phyloP scores from a whole-genome alignment of 495 filamentous ascomycete genomes.

The Penicillium crystallinum region DNA sequence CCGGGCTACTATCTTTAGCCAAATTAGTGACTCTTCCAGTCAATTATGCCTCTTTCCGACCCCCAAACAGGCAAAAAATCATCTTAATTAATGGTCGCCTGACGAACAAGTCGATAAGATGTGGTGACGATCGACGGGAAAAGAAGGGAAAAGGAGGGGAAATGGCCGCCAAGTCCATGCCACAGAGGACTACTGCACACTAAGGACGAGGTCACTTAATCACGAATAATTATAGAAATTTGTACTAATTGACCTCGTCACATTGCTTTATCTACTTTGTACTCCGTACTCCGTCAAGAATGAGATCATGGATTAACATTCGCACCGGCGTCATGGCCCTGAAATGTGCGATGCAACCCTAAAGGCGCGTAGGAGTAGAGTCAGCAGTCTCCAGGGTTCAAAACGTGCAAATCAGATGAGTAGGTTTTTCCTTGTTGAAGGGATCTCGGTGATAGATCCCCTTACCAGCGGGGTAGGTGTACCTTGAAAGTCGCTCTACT shows the following conservation, averaged over 20 bases:
- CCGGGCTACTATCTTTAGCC: conserved; percentile 7
- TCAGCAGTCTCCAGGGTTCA: too few species aligned
- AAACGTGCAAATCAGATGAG: too few species aligned
- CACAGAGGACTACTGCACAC: background rate
- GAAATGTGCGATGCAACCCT: background rate
- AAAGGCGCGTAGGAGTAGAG: conserved; percentile 1
- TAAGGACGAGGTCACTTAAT: background rate
- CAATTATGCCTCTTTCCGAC: background rate
- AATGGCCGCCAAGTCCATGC: background rate
- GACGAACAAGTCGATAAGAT: background rate
- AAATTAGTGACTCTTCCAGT: background rate
- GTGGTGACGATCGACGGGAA: background rate
- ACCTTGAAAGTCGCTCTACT: background rate
- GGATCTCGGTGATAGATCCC: too few species aligned
- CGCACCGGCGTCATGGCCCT: background rate
- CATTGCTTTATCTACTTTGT: background rate
- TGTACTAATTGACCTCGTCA: conserved; percentile 1
- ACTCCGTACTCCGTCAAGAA: background rate
- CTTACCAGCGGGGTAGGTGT: background rate
- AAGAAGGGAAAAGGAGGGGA: background rate
- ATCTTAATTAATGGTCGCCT: background rate
- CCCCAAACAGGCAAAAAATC: background rate
- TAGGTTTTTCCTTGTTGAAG: too few species aligned
- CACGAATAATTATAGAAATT: conserved; percentile 4
- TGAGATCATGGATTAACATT: background rate